Base-by-base conservation (phyloP, 768 basidiomycete species). In the Tremella fuciformis region DNA sequence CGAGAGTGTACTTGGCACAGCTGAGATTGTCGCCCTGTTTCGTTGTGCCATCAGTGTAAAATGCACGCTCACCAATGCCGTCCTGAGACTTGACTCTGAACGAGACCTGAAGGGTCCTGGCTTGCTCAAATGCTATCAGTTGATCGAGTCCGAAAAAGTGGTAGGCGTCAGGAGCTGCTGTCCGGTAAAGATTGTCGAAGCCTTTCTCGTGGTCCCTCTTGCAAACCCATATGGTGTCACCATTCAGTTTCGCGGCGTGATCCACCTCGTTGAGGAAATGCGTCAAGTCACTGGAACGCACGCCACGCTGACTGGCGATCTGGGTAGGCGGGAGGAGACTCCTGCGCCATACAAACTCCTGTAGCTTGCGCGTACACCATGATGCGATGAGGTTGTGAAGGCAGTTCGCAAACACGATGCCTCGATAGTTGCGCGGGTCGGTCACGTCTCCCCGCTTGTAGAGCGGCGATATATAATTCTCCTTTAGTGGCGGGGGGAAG, bases 171-270 rank as follows among this genome's bases (percentile, higher is more conserved):
- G 13, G 15, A 21, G 39, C 60, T 2, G 62, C 62, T 2, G 8
- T 3, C 4, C 55, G 13, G 13, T 8, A 8, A 2, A 64, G 39
- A 21, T 60, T 29, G 44, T 64, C 62, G 38, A 60, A 64, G 2
- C 62, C 62, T 40, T 64, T 60, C 2, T 19, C 49, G 24, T 59
- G 58, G 37, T 64, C 62, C 3, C 62, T 53, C 37, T 60, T 64
- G 54, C 51, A 22, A 11, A 26, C 58, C 11, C 16, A 60, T 24
- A 60, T n/a, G 3, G 58, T 47, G 15, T 44, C 6, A 18, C 47
- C 15, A 2, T 3, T 42, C 4, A 49, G 2, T 16, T 47, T 8
- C 6, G 58, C 59, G 1, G 54, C 59, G 22, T 15, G 4, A 37
- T 64, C 34, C 2, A 47, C 49, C 24, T 64, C 46, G 2, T 37